Percentiles rank a stretch among this genome's conserved stretches.
These are phyloP conservation scores for Breviolum minutum DNA, from an alignment of 73 alveolate genomes.

Conservation along the genomic window DNA sequence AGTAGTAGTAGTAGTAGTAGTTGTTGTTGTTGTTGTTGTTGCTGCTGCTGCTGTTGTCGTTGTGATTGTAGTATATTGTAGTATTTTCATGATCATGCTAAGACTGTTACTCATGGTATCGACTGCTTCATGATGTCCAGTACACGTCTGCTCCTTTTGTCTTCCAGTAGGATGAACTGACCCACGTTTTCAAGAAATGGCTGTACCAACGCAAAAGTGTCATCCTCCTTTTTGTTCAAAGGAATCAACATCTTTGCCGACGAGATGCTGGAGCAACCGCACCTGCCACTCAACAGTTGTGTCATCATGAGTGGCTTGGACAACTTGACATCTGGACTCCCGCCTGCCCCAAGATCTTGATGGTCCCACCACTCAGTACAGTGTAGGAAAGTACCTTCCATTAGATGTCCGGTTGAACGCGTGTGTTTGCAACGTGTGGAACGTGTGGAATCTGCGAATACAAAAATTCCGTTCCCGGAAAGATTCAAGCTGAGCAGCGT, in stretches of 20 bases:
- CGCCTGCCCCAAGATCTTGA: conserved; percentile 89
- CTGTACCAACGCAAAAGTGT: background rate
- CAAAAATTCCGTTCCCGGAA: background rate
- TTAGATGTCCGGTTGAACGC: no score
- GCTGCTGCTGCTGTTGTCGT: no score
- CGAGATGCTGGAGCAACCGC: conserved; percentile 61
- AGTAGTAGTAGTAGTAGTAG: no score
- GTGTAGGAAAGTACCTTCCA: conserved; percentile 42
- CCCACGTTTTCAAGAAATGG: background rate
- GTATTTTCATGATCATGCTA: no score
- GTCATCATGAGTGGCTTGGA: background rate
- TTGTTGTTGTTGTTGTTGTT: no score
- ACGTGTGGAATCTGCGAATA: no score
- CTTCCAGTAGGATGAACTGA: no score
- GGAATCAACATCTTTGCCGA: background rate
- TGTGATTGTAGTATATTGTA: no score
- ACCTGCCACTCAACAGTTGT: background rate
- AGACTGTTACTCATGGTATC: no score
- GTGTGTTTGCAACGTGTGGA: no score
- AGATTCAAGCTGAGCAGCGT: background rate
- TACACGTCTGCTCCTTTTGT: no score
- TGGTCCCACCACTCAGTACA: conserved; percentile 78
- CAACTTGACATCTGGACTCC: background rate
- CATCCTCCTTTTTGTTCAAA: background rate
- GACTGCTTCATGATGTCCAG: no score